These are phyloP conservation scores for Rhizophlyctis rosea DNA, from an alignment of 192 early-diverging fungal species.

Conservation along the genomic window DNA sequence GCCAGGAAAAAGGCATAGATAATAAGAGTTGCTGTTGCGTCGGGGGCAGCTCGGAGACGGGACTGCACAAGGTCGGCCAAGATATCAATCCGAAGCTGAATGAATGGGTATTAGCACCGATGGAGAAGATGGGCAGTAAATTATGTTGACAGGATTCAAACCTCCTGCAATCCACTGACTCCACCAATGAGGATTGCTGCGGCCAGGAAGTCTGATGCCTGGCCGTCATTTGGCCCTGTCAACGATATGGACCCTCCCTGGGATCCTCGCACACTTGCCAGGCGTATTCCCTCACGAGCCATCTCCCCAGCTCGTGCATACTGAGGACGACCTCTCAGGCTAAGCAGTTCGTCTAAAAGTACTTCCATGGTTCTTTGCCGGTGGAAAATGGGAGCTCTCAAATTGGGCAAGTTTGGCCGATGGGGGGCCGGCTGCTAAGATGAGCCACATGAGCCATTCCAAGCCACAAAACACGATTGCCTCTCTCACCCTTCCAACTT, in stretches of 20 bases:
- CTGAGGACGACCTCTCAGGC: background rate
- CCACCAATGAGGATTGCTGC: background rate
- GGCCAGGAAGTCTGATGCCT: background rate
- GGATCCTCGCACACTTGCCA: background rate
- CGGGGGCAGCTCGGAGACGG: background rate
- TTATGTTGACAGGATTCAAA: background rate
- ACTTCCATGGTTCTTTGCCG: too few species aligned
- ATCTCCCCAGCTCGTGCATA: background rate
- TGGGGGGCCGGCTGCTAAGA: too few species aligned
- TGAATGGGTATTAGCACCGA: background rate
- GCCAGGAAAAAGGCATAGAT: background rate
- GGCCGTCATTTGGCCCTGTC: too few species aligned
- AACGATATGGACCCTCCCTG: background rate
- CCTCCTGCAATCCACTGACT: background rate
- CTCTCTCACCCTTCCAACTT: too few species aligned
- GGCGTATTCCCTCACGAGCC: background rate
- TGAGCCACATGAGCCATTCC: too few species aligned
- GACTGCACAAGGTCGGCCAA: background rate
- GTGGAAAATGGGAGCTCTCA: too few species aligned
- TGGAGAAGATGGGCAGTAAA: background rate
- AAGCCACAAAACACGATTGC: too few species aligned
- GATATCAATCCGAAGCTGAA: background rate
- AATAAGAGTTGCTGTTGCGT: background rate
- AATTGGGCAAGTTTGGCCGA: too few species aligned
- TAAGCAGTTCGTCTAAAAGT: background rate